A percentile compares a stretch with the other conserved stretches of the same genome.
Conservation (phyloP, 306 rosid genomes). For the Pyrus betulifolia region DNA sequence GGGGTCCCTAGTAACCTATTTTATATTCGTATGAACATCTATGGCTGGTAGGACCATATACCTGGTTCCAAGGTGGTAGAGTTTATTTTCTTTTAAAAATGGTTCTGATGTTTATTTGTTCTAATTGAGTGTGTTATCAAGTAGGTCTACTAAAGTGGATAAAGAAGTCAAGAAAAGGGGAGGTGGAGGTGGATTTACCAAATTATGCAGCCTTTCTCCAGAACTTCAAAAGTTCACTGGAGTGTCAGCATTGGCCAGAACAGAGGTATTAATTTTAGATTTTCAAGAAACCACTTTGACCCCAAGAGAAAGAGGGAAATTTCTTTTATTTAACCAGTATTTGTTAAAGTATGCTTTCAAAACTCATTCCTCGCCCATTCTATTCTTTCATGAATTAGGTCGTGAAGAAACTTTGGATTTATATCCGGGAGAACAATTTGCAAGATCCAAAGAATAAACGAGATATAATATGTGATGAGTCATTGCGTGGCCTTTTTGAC, state of each 20-base stretch:
- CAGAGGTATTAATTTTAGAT: constrained; percentile 17
- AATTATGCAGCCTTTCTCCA: constrained; percentile 34
- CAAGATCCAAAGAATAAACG: constrained; percentile 31
- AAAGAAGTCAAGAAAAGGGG: constrained; percentile 20
- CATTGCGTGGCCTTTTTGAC: constrained; percentile 21
- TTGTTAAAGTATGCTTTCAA: neutral
- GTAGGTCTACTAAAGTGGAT: constrained; percentile 15
- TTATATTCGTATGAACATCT: neutral
- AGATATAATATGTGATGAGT: constrained; percentile 25
- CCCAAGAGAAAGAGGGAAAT: neutral
- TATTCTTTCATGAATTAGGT: constrained; percentile 21
- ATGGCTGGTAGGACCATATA: neutral
- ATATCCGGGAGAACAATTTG: constrained; percentile 26
- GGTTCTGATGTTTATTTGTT: neutral
- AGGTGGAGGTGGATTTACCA: constrained; percentile 26
- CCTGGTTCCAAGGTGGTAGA: neutral
- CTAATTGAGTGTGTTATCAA: constrained; percentile 5
- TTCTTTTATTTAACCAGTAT: neutral
- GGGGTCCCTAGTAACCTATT: neutral
- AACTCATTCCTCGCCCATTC: neutral
- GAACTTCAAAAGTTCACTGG: constrained; percentile 33
- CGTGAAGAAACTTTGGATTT: constrained; percentile 34
- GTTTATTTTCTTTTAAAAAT: too few relatives aligned
- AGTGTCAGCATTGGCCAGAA: constrained; percentile 31
- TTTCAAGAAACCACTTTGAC: neutral